Percentiles rank a stretch among this genome's conserved stretches.
These are phyloP conservation scores for Erodium moschatum DNA, from an alignment of 441 rosid genomes.

Conservation along the genomic window DNA sequence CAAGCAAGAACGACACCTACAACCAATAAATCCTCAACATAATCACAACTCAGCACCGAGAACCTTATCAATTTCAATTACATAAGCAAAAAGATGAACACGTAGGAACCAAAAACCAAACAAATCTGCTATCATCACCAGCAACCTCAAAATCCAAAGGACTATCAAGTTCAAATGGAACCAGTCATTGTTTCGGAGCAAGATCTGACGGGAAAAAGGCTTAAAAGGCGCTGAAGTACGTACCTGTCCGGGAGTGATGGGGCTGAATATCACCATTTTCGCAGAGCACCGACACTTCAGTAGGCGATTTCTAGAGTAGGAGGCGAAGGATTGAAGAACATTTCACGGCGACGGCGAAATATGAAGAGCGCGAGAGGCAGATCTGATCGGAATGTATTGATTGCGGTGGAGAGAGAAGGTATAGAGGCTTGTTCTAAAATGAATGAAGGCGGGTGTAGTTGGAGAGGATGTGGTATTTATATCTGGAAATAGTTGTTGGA, in stretches of 20 bases:
- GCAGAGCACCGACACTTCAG: slow-evolving; percentile 9
- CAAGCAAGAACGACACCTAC: slow-evolving; percentile 88
- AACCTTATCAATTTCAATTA: neutral
- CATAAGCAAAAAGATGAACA: neutral
- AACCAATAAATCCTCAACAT: neutral
- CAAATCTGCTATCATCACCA: neutral
- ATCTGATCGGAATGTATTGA: neutral
- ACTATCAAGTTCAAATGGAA: neutral
- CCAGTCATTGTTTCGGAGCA: neutral
- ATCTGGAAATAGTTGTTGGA: neutral
- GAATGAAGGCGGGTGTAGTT: neutral
- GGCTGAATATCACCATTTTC: slow-evolving; percentile 49
- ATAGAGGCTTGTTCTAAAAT: neutral
- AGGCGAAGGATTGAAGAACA: slow-evolving; percentile 21
- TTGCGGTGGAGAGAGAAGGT: no score
- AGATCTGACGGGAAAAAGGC: neutral
- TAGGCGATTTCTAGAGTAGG: neutral
- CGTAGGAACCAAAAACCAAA: neutral
- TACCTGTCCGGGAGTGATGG: slow-evolving; percentile 78
- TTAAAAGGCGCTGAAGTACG: slow-evolving; percentile 16
- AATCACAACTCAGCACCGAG: neutral
- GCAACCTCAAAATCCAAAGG: neutral
- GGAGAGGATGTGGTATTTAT: neutral
- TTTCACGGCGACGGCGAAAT: slow-evolving; percentile 13
- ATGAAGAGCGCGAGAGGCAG: neutral